A percentile compares a stretch with the other conserved stretches of the same genome.
These are phyloP conservation scores for Naganishia vishniacii DNA, from an alignment of 768 basidiomycete genomes.

Conservation along the genomic window DNA sequence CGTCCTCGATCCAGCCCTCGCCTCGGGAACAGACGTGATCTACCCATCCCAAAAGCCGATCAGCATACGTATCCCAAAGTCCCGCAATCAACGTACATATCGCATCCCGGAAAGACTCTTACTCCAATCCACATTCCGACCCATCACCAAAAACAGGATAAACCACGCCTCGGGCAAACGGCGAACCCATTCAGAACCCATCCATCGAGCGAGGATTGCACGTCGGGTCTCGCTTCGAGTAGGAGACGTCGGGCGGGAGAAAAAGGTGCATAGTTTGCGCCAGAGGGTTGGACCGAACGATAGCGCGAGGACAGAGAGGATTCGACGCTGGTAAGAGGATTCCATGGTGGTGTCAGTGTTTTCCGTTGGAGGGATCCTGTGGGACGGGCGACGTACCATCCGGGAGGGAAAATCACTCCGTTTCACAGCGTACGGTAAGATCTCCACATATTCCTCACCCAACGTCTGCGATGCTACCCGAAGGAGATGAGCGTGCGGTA, in stretches of 20 bases:
- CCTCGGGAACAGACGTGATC: constrained; percentile 9
- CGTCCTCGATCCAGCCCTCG: constrained; percentile 6
- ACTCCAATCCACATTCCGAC: constrained; percentile 44
- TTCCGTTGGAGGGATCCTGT: background rate
- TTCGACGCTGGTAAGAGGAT: constrained; percentile 33
- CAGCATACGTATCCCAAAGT: constrained; percentile 30
- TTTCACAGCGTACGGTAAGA: constrained; percentile 35
- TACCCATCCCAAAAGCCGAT: background rate
- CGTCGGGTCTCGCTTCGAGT: constrained; percentile 4
- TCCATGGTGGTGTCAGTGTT: background rate
- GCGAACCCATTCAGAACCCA: constrained; percentile 34
- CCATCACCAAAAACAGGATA: constrained; percentile 41
- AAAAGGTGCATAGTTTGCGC: constrained; percentile 27
- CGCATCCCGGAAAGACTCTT: constrained; percentile 41
- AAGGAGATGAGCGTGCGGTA: background rate
- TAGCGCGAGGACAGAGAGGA: constrained; percentile 36
- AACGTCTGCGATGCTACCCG: constrained; percentile 39
- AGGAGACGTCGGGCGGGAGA: background rate
- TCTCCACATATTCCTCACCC: constrained; percentile 50
- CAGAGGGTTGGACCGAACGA: constrained; percentile 33
- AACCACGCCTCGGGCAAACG: constrained; percentile 42
- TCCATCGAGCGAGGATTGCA: constrained; percentile 22
- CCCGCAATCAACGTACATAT: constrained; percentile 44
- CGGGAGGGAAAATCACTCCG: constrained; percentile 29
- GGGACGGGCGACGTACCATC: background rate